A percentile compares a stretch with the other conserved stretches of the same genome.
Evolutionary conservation across 75 land plant species (phyloP).

Genomic region (Adiantum capillusveneris): DNA sequence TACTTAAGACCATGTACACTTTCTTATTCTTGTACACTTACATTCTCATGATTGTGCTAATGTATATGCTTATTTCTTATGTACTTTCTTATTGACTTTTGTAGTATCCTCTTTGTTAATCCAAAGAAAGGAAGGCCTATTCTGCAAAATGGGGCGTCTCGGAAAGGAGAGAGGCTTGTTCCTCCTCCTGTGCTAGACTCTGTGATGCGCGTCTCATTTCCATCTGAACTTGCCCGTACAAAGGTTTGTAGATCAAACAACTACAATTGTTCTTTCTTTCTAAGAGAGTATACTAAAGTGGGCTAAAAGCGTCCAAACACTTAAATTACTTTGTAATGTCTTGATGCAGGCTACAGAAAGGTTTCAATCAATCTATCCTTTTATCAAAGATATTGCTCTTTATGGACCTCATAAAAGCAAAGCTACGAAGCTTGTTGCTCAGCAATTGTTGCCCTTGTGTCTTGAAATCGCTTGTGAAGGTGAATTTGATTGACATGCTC

Average conservation of each 20-base stretch:
- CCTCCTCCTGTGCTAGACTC: conserved; percentile 66
- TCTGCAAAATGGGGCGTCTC: conserved; percentile 66
- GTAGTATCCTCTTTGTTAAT: conserved; percentile 25
- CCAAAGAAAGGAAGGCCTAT: conserved; percentile 59
- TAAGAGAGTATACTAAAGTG: too few species aligned
- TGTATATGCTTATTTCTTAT: too few species aligned
- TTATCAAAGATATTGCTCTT: conserved; percentile 75
- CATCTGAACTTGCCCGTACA: conserved; percentile 57
- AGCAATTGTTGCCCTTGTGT: conserved; percentile 52
- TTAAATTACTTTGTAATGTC: too few species aligned
- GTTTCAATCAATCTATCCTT: conserved; percentile 78
- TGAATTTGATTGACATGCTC: neutral
- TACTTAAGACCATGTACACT: too few species aligned
- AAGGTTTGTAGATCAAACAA: conserved; percentile 60
- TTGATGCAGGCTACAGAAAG: conserved; percentile 76
- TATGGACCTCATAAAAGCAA: conserved; percentile 72
- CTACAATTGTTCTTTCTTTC: too few species aligned
- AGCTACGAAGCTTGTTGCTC: conserved; percentile 67
- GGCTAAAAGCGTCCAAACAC: too few species aligned
- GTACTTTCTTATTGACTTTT: neutral
- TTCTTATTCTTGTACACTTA: too few species aligned
- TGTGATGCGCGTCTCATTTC: conserved; percentile 57
- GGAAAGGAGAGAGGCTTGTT: conserved; percentile 85
- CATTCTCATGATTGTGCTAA: too few species aligned
- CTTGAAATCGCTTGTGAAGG: conserved; percentile 1